These are phyloP conservation scores for Chaetoceros muelleri DNA, from an alignment of 108 stramenopile genomes.

Conservation along the genomic window DNA sequence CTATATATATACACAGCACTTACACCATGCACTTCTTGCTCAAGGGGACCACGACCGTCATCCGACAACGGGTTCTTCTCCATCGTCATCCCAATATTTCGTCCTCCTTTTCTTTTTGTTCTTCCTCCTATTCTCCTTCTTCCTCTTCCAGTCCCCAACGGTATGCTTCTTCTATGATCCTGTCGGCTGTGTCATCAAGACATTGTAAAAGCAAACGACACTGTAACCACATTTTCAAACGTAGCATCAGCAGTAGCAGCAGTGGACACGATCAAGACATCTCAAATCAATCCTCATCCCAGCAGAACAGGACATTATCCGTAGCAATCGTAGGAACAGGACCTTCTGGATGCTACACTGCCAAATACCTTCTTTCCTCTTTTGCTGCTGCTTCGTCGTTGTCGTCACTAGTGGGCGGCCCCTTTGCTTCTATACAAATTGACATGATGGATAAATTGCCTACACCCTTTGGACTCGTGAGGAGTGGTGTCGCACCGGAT, in stretches of 20 bases:
- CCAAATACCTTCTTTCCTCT: slow-evolving; percentile 80
- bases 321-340: slow-evolving; percentile 76
- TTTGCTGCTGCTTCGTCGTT: not conserved
- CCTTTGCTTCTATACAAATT: slow-evolving; percentile 31
- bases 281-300: not conserved
- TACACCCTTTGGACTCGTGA: slow-evolving; percentile 90
- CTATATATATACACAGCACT: too few relatives aligned
- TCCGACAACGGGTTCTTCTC: too few relatives aligned
- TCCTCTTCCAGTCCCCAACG: slow-evolving; percentile 18
- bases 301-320: not conserved
- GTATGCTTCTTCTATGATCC: slow-evolving; percentile 27
- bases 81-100: too few relatives aligned
- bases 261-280: too few relatives aligned
- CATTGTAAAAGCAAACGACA: not conserved
- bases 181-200: slow-evolving; percentile 8
- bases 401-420: not conserved
- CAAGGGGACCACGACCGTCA: too few relatives aligned
- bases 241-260: too few relatives aligned
- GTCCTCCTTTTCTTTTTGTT: slow-evolving; percentile 19
- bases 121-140: slow-evolving; percentile 28
- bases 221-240: too few relatives aligned
- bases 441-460: slow-evolving; percentile 87
- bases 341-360: slow-evolving; percentile 93
- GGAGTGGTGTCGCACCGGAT: slow-evolving; percentile 95
- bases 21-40: too few relatives aligned